Percentiles rank a stretch among this genome's conserved stretches.
These are phyloP conservation scores for Candolleomyces aberdarensis DNA, from an alignment of 768 basidiomycete genomes.

Conservation along the genomic window DNA sequence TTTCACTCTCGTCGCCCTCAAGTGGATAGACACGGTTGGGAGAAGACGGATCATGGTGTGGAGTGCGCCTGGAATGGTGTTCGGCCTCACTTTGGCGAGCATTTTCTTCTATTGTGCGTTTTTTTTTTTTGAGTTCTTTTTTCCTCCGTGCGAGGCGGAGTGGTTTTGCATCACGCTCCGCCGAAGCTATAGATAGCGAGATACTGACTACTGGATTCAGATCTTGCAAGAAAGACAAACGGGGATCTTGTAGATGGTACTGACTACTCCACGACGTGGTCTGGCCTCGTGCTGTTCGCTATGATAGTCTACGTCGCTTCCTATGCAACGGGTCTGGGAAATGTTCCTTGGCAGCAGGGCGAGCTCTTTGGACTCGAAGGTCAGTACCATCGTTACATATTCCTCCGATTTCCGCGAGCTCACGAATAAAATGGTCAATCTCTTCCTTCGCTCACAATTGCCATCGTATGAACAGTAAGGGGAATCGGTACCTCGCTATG, in stretches of 20 bases:
- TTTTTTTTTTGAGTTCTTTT: not conserved
- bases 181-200: not conserved
- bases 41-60: slow-evolving; percentile 66
- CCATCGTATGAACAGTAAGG: slow-evolving; percentile 41
- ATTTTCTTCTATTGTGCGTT: slow-evolving; percentile 64
- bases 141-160: not conserved
- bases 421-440: not conserved
- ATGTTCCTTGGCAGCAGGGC: slow-evolving; percentile 86
- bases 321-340: slow-evolving; percentile 77
- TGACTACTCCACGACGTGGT: slow-evolving; percentile 59
- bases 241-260: slow-evolving; percentile 58
- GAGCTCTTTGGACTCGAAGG: slow-evolving; percentile 80
- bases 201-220: slow-evolving; percentile 24
- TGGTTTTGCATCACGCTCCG: not conserved
- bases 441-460: not conserved
- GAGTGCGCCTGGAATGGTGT: slow-evolving; percentile 71
- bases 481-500: slow-evolving; percentile 75
- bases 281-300: slow-evolving; percentile 65
- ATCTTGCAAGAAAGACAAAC: slow-evolving; percentile 58
- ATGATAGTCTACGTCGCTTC: slow-evolving; percentile 84
- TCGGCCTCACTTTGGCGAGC: slow-evolving; percentile 60
- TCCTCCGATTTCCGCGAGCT: not conserved
- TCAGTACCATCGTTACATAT: slow-evolving; percentile 15
- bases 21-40: slow-evolving; percentile 70
- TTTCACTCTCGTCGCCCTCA: slow-evolving; percentile 73